These are phyloP conservation scores for Blastocystis sp. DNA, from an alignment of 352 stramenopile species.

Conservation along the genomic window DNA sequence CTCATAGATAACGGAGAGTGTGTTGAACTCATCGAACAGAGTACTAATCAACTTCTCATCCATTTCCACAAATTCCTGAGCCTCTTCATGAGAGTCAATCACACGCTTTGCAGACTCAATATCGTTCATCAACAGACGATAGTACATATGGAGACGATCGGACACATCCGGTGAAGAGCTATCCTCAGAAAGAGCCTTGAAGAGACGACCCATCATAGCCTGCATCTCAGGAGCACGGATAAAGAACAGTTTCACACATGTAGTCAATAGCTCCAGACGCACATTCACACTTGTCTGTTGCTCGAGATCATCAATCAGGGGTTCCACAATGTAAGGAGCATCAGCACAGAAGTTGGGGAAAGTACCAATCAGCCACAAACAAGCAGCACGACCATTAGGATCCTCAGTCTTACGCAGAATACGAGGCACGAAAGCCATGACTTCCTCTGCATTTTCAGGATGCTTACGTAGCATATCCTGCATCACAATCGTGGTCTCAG, in stretches of 20 bases:
- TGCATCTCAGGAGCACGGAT: slow-evolving; percentile 93
- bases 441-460: slow-evolving; percentile 84
- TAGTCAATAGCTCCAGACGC: slow-evolving; percentile 88
- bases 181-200: slow-evolving; percentile 89
- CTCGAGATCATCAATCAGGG: slow-evolving; percentile 78
- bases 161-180: slow-evolving; percentile 88
- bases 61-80: slow-evolving; percentile 78
- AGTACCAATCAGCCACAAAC: slow-evolving; percentile 79
- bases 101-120: slow-evolving; percentile 85
- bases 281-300: slow-evolving; percentile 83
- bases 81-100: slow-evolving; percentile 75
- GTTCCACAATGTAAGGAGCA: slow-evolving; percentile 94
- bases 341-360: slow-evolving; percentile 82
- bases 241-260: slow-evolving; percentile 97
- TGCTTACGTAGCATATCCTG: slow-evolving; percentile 92
- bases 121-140: slow-evolving; percentile 88
- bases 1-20: slow-evolving; percentile 91
- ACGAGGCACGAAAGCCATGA: slow-evolving; percentile 78
- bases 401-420: slow-evolving; percentile 77
- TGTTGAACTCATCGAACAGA: slow-evolving; percentile 94
- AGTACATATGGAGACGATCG: slow-evolving; percentile 94
- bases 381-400: slow-evolving; percentile 75
- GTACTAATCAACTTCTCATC: slow-evolving; percentile 81
- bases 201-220: slow-evolving; percentile 89
- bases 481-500: slow-evolving; percentile 91